Conservation (phyloP, 2,329 filamentous ascomycete species). For the Clonostachys rosea region DNA sequence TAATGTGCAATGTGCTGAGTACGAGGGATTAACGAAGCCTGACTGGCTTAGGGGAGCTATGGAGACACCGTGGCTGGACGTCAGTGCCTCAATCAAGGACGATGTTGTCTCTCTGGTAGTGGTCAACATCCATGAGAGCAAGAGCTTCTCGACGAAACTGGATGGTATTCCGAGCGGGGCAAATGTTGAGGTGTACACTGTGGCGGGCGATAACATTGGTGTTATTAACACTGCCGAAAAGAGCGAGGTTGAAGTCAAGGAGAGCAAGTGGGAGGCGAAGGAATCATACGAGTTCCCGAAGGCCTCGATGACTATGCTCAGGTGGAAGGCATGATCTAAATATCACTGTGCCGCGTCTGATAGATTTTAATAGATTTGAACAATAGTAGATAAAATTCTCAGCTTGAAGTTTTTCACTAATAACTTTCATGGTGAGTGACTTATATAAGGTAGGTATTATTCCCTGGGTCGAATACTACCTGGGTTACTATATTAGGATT, state of each 20-base stretch:
- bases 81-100: conserved; percentile 53
- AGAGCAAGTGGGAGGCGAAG: conserved; percentile 54
- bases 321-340: conserved; percentile 37
- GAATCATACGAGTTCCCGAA: conserved; percentile 62
- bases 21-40: conserved; percentile 62
- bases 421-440: too few species aligned
- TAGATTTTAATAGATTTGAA: too few species aligned
- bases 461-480: too few species aligned
- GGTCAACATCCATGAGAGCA: conserved; percentile 64
- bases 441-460: too few species aligned
- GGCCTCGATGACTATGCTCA: conserved; percentile 65
- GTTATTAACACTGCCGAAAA: conserved; percentile 60
- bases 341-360: too few species aligned
- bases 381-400: too few species aligned
- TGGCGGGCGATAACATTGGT: conserved; percentile 36
- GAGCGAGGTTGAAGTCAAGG: conserved; percentile 47
- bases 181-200: conserved; percentile 52
- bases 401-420: too few species aligned
- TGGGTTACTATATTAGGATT: too few species aligned
- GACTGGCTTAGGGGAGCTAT: conserved; percentile 60
- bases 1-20: conserved; percentile 59
- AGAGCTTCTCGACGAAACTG: conserved; percentile 53
- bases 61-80: conserved; percentile 68
- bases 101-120: conserved; percentile 63
- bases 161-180: conserved; percentile 42